Evolutionary conservation across 345 rosid species (phyloP), one percentile per base, ranked within the genome.

Genomic region (Conringia planisiliqua): DNA sequence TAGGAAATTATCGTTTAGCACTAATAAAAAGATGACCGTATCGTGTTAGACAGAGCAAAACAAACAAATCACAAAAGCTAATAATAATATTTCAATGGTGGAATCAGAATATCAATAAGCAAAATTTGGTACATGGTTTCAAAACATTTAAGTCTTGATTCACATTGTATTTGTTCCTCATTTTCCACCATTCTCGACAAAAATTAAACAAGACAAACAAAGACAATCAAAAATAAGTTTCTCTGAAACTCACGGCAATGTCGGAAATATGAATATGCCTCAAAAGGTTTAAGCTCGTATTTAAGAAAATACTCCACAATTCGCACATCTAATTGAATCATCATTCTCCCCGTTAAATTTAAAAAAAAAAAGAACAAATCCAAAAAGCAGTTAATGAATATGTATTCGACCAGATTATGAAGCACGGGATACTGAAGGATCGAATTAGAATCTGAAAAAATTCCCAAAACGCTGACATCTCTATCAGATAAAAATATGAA

Each of bases 61-160:
- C 13, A 50, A 10, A 14, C 0, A 22, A 22, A 4, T 1, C 0
- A 39, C 3, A 39, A 13, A 12, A 8, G 0, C 30, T 14, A 32
- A 16, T n/a, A 48, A 32, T 3, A 3, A 61, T 14, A 43, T 10
- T 20, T 39, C 4, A 52, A 42, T 22, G 52, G 73, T 65, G 68
- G 69, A 59, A 60, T 78, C 81, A 78, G 81, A 72, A 78, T 78
- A 78, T 78, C 81, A 78, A 78, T 78, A 78, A 78, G 81, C 81
- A 38, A 78, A 18, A 65, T 44, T 18, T 10, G 64, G 73, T 3
- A 12, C 76, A 77, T 57, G 0, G 8, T 47, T 47, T 6, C 51
- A 58, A 4, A 39, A 66, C 63, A 64, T 7, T 3, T 0, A 36
- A n/a, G 56, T 24, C 7, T 30, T 50, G 62, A 29, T 24, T 77